These are phyloP conservation scores for Magnaporthiopsis incrustans DNA, from an alignment of 2,329 filamentous ascomycete genomes.

Conservation along the genomic window DNA sequence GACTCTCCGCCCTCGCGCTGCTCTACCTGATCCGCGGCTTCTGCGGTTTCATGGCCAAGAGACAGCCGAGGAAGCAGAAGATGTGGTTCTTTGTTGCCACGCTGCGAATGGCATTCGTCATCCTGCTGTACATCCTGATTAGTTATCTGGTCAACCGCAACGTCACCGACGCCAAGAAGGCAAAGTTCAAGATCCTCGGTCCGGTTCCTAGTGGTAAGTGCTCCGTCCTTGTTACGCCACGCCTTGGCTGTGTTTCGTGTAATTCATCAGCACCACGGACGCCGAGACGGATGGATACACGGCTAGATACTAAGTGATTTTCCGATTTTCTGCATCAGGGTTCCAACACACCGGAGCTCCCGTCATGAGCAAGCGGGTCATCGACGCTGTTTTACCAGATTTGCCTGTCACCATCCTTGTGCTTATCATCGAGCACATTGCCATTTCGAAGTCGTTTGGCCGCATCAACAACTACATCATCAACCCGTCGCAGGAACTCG, in stretches of 20 bases:
- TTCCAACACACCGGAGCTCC: slow-evolving; percentile 76
- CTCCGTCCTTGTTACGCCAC: too few species aligned
- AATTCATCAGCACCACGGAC: neutral
- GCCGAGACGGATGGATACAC: neutral
- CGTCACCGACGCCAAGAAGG: slow-evolving; percentile 40
- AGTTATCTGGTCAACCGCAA: slow-evolving; percentile 75
- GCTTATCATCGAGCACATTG: slow-evolving; percentile 93
- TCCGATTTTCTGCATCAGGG: slow-evolving; percentile 35
- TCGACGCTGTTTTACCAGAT: slow-evolving; percentile 60
- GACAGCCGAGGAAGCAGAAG: slow-evolving; percentile 52
- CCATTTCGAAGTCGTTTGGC: slow-evolving; percentile 94
- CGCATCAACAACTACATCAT: slow-evolving; percentile 95
- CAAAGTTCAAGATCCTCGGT: slow-evolving; percentile 66
- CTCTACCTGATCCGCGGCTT: slow-evolving; percentile 56
- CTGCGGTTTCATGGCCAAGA: slow-evolving; percentile 53
- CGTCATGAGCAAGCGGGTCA: slow-evolving; percentile 54
- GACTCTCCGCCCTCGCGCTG: slow-evolving; percentile 56
- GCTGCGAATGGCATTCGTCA: slow-evolving; percentile 65
- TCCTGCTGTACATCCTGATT: slow-evolving; percentile 80
- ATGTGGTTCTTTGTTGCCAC: slow-evolving; percentile 69
- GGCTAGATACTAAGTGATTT: neutral
- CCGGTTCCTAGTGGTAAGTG: slow-evolving; percentile 62
- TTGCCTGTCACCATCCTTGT: slow-evolving; percentile 86
- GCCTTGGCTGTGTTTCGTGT: neutral
- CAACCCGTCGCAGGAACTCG: slow-evolving; percentile 89